Percentiles rank a stretch among this genome's conserved stretches.
phyloP scores from a whole-genome alignment of 768 basidiomycete species.

The Suillus alpinus region DNA sequence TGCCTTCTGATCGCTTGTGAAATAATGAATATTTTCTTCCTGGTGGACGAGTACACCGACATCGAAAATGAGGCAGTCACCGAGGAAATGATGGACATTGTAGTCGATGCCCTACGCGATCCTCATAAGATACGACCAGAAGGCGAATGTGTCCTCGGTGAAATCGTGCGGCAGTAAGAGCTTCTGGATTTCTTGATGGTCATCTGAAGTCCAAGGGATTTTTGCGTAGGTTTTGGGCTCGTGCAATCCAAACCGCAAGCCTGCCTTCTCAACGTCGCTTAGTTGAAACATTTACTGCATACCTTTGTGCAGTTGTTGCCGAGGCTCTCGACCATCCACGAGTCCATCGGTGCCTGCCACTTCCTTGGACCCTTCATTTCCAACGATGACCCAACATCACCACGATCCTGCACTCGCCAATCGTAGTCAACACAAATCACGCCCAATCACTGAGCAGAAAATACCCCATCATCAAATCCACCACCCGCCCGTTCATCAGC shows the following conservation, averaged over 20 bases:
- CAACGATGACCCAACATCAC: no score
- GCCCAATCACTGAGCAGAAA: no score
- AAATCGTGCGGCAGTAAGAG: conserved; percentile 10
- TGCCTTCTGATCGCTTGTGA: conserved; percentile 27
- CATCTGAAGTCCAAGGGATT: neutral
- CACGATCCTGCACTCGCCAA: no score
- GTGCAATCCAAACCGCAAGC: neutral
- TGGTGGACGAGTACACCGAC: conserved; percentile 33
- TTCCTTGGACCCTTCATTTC: no score
- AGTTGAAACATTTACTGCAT: conserved; percentile 2
- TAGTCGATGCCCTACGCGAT: conserved; percentile 5
- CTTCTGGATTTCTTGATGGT: conserved; percentile 24
- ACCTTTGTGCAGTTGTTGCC: neutral
- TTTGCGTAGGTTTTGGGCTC: conserved; percentile 9
- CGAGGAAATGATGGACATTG: conserved; percentile 1
- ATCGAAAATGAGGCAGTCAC: neutral
- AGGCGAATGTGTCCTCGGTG: conserved; percentile 8
- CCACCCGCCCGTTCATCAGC: no score
- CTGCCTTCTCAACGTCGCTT: conserved; percentile 8
- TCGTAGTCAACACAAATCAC: no score
- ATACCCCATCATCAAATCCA: no score
- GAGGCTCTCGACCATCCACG: conserved; percentile 7
- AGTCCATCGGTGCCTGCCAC: no score
- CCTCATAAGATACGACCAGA: conserved; percentile 6
- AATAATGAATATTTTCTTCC: conserved; percentile 31